Evolutionary conservation across 2,329 filamentous ascomycete genomes (phyloP), one percentile per base, ranked within the genome.

Genomic region (Fusarium agapanthi): DNA sequence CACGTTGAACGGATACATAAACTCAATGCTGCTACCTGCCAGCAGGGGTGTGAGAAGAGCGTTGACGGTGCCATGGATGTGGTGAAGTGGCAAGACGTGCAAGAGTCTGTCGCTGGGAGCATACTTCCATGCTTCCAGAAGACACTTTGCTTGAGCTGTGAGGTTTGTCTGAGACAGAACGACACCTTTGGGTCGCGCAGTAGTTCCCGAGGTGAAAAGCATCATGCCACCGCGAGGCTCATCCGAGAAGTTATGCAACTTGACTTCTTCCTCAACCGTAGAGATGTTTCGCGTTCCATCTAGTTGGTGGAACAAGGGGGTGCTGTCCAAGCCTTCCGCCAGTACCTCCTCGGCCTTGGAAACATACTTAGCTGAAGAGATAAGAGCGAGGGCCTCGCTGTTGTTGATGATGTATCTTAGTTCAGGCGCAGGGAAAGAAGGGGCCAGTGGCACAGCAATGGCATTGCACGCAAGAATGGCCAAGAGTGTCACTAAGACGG

Each of bases 191-290:
- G 96, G 96, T 74, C 94, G 86, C 81, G 92, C 96, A 8, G 96
- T 99, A 0, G 96, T 99, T 35, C 96, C 96, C 1, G 95, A 98
- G 2, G 96, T 99, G 81, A 98, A 99, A 10, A 99, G 88, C 95
- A 99, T 98, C 90, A 99, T 93, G 51, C 94, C 95, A 7, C 93
- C 93, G 35, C 87, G 83, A 26, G 47, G 26, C 1, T 86, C 86
- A 2, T 84, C 82, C 41, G 86, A 83, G 1, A 85, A 75, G 59
- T 87, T 85, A 34, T 90, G 87, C 54, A 91, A 77, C 14, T 80
- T 76, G 45, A 96, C 85, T 3, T 61, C 12, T 15, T 86, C 80
- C 56, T 93, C 86, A 61, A 86, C 81, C 14, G 84, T 81, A 44
- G 78, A 76, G 71, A 84, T 78, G 60, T 87, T 85, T 53, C 86